These are phyloP conservation scores for Syzygium jambos DNA, from an alignment of 345 rosid genomes.

Conservation along the genomic window DNA sequence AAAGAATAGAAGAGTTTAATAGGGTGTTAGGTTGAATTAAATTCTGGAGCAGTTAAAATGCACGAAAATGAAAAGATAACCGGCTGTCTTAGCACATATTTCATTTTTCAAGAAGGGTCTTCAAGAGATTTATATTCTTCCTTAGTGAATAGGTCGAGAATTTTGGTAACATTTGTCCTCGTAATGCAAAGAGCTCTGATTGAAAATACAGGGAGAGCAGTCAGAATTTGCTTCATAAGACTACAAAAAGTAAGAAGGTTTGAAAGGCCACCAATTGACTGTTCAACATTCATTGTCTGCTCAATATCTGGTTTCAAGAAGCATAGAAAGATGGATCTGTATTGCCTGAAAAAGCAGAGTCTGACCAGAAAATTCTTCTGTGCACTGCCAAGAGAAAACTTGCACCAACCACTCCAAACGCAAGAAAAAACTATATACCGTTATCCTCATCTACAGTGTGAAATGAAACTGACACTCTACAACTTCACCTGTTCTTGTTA, in stretches of 20 bases:
- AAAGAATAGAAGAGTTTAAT: neutral
- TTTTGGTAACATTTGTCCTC: neutral
- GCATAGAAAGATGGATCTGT: neutral
- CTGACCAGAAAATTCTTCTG: neutral
- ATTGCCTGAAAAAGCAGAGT: neutral
- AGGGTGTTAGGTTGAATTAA: neutral
- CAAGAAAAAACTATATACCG: neutral
- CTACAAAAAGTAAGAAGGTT: neutral
- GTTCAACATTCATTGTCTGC: neutral
- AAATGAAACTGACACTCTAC: neutral
- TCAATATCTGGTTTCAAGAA: neutral
- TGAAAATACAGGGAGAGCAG: neutral
- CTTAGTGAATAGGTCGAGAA: neutral
- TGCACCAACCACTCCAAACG: neutral
- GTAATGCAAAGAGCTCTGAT: neutral
- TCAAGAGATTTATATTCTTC: neutral
- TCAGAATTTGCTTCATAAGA: neutral
- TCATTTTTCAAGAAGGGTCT: neutral
- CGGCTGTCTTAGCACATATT: neutral
- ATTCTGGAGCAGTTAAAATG: neutral
- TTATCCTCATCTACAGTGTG: neutral
- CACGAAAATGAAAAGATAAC: neutral
- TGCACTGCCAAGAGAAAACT: neutral
- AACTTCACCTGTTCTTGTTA: neutral
- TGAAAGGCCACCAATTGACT: neutral